phyloP scores from a whole-genome alignment of 2,329 filamentous ascomycete genomes.

The Diaporthe eres region DNA sequence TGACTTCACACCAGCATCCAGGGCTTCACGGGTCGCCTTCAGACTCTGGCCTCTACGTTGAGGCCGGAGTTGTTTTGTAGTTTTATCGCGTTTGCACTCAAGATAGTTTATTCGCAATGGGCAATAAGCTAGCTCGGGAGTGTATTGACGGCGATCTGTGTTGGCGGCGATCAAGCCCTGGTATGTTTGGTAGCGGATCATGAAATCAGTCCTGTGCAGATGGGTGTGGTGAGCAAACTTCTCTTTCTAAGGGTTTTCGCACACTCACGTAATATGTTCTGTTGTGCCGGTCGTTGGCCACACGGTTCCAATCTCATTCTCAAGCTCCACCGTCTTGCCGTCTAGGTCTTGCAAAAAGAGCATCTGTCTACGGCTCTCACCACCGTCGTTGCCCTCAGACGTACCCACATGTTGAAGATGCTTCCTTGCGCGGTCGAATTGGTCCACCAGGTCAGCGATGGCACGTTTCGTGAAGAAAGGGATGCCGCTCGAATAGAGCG shows the following conservation, averaged over 20 bases:
- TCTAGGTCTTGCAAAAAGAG: not conserved
- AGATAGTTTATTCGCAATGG: not conserved
- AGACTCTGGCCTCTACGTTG: not conserved
- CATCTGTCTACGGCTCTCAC: not conserved
- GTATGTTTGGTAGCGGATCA: not conserved
- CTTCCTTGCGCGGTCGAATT: not conserved
- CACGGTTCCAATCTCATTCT: not conserved
- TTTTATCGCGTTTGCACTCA: not conserved
- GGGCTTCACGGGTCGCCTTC: not conserved
- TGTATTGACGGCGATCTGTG: not conserved
- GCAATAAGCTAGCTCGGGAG: not conserved
- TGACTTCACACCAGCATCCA: not conserved
- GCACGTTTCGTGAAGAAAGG: constrained; percentile 6
- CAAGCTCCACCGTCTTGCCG: not conserved
- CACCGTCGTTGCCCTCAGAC: fast-evolving
- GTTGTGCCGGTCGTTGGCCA: not conserved
- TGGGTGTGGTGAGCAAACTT: not conserved
- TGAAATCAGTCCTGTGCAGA: not conserved
- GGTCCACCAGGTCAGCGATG: not conserved
- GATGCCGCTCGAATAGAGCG: not conserved
- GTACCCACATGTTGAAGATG: not conserved
- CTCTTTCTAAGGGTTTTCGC: not conserved
- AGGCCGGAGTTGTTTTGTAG: not conserved
- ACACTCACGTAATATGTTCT: not conserved
- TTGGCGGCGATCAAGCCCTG: not conserved